Base-by-base conservation (phyloP, 768 basidiomycete genomes). In the Pulveroboletus frians region DNA sequence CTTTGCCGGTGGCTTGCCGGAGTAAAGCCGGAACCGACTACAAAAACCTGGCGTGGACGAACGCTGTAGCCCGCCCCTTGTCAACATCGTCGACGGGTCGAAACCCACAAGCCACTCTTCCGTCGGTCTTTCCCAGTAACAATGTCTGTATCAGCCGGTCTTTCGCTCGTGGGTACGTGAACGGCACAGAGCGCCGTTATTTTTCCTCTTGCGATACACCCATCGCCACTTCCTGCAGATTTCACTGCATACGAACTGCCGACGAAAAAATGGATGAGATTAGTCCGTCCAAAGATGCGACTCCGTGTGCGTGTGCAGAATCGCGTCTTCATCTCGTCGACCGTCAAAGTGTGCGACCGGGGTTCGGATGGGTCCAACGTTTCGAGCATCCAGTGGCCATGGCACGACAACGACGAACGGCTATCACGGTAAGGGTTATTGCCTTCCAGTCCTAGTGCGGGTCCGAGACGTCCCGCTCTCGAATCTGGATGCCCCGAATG, bases 211-310 rank as follows among this genome's bases (percentile, higher is more conserved):
- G 5, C 4, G 17, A 29, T 29, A 17, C 17, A 9, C 26, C 9
- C 9, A 39, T 17, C 4, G 20, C 17, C 21, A 2, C 23, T 23
- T 42, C n/a, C 30, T 13, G n/a, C 32, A 63, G 62, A 59, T 21
- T 64, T 63, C 46, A 59, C 47, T 38, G 63, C 63, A 23, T 54
- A 42, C 34, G 62, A 62, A 5, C 26, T 63, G 1, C 62, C 62
- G 1, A 49, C 60, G 9, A 54, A 50, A 20, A 59, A 43, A 39
- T 56, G 57, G 54, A 43, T 62, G 47, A 50, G 20, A 10, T 3
- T 59, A n/a, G 23, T 64, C 39, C 41, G 41, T 10, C 63, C 62
- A 23, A 64, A 39, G 37, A 44, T 63, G 47, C 62, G 62, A 1
- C 49, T 63, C 29, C 59, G 63, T 21, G 49, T 63, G 20, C 54